These are phyloP conservation scores for Elongisporangium anandrum DNA, from an alignment of 352 stramenopile genomes.

Conservation along the genomic window DNA sequence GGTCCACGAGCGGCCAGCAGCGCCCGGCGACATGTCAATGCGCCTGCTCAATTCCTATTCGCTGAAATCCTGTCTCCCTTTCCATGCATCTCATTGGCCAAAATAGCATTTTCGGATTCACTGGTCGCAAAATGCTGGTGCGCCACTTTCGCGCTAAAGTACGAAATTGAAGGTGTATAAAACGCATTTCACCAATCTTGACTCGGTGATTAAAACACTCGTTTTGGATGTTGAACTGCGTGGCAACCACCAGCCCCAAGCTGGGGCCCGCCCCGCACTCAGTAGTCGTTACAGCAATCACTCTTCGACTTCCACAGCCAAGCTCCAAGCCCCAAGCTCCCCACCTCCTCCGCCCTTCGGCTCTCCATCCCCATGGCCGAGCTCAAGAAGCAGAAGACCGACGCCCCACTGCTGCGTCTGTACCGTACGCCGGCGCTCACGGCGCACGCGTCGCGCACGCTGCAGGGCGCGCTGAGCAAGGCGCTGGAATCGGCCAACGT, in stretches of 20 bases:
- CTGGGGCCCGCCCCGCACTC: not conserved
- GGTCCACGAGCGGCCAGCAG: not conserved
- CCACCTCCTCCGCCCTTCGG: not conserved
- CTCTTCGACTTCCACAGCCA: not conserved
- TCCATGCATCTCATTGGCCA: not conserved
- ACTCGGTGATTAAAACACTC: not conserved
- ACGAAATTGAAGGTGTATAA: not conserved
- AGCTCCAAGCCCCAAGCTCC: not conserved
- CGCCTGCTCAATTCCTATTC: not conserved
- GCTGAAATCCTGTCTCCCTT: not conserved
- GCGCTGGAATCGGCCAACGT: slow-evolving; percentile 11
- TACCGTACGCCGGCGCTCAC: slow-evolving; percentile 77
- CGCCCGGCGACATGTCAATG: not conserved
- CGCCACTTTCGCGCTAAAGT: not conserved
- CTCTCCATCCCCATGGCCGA: slow-evolving; percentile 31
- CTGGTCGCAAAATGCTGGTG: not conserved
- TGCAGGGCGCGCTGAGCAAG: slow-evolving; percentile 34
- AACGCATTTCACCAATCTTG: not conserved
- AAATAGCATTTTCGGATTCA: not conserved
- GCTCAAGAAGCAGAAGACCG: slow-evolving; percentile 67
- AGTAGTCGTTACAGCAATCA: not conserved
- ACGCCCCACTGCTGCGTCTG: slow-evolving; percentile 54
- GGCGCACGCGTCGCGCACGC: slow-evolving; percentile 50
- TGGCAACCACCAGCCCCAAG: not conserved
- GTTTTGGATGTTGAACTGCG: not conserved